Base-by-base conservation (phyloP, 148 eudicot species). In the Silene latifolia region DNA sequence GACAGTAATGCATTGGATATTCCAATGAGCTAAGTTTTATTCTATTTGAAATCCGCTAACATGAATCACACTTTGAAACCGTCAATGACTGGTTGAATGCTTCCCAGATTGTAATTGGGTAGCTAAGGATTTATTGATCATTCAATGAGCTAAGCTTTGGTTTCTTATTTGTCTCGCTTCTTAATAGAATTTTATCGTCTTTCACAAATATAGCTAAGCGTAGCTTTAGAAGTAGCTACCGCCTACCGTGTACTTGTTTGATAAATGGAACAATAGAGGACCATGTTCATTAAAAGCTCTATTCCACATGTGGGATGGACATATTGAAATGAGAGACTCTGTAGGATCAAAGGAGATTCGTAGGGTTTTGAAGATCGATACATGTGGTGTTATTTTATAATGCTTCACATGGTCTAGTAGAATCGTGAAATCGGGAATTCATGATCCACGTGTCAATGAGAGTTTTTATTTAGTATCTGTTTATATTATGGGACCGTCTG, bases 121-220 rank as follows among this genome's bases (percentile, higher is more conserved):
- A 3, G 71, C 53, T 69, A 61, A 74, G 73, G 48, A 29, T 73
- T 62, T 25, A 69, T 80, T 53, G 60, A 63, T 19, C 75, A 69
- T 53, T 5, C n/a, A 72, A 65, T 65, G 44, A 39, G 39, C 2
- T 73, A 42, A 39, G 35, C 63, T 14, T 39, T 67, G 61, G 58
- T 58, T 2, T 46, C 24, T n/a, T 51, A 20, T 15, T 19, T 44
- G 8, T 65, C 51, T 74, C 32, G 14, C 63, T 35, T 57, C 48
- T 29, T 48, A 35, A 62, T 27, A 20, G 23, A 11, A 11, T 69
- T 19, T 1, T 42, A 39, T 27, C n/a, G 35, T 67, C 20, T 59
- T 67, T 39, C 20, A 19, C 61, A 19, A 18, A 56, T 58, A 14
- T n/a, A 62, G 51, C 48, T 17, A 19, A 3, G 14, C 9, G 3